Percentiles rank a stretch among this genome's conserved stretches.
Evolutionary conservation across 2,329 filamentous ascomycete species (phyloP).

Genomic region (Cercospora citrullina): DNA sequence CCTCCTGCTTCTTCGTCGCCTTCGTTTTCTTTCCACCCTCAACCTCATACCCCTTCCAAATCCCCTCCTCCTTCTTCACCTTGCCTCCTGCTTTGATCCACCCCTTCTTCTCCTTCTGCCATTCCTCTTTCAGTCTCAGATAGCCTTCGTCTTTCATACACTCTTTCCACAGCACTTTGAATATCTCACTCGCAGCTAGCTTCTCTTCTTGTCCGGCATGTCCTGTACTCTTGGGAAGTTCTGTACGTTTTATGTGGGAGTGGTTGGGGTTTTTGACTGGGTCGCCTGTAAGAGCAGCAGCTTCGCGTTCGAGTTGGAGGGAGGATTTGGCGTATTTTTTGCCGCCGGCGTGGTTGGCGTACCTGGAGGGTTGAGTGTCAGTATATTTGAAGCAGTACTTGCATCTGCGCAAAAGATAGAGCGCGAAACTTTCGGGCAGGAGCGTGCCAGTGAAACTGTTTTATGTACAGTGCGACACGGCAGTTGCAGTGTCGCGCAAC

Average conservation of each 20-base stretch:
- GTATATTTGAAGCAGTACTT: not conserved
- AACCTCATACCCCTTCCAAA: constrained; percentile 11
- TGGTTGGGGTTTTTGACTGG: constrained; percentile 10
- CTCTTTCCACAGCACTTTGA: constrained; percentile 52
- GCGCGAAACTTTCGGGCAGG: too few species aligned
- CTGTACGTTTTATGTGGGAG: constrained; percentile 24
- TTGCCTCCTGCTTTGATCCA: constrained; percentile 38
- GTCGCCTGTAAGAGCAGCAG: constrained; percentile 21
- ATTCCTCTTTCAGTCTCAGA: constrained; percentile 47
- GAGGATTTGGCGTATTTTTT: constrained; percentile 53
- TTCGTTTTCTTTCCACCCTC: not conserved
- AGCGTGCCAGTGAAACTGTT: not conserved
- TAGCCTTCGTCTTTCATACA: constrained; percentile 51
- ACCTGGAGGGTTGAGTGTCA: constrained; percentile 9
- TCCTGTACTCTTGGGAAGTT: constrained; percentile 47
- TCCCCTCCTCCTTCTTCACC: constrained; percentile 19
- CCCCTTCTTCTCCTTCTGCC: constrained; percentile 50
- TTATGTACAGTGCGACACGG: too few species aligned
- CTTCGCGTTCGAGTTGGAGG: constrained; percentile 36
- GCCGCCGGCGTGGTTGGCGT: constrained; percentile 44
- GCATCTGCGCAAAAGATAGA: too few species aligned
- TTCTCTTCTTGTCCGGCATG: constrained; percentile 55
- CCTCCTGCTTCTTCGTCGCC: not conserved
- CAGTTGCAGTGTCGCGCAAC: too few species aligned
- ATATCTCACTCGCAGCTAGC: constrained; percentile 51